These are phyloP conservation scores for Stagonosporopsis cucurbitacearum DNA, from an alignment of 2,329 filamentous ascomycete genomes.

Conservation along the genomic window DNA sequence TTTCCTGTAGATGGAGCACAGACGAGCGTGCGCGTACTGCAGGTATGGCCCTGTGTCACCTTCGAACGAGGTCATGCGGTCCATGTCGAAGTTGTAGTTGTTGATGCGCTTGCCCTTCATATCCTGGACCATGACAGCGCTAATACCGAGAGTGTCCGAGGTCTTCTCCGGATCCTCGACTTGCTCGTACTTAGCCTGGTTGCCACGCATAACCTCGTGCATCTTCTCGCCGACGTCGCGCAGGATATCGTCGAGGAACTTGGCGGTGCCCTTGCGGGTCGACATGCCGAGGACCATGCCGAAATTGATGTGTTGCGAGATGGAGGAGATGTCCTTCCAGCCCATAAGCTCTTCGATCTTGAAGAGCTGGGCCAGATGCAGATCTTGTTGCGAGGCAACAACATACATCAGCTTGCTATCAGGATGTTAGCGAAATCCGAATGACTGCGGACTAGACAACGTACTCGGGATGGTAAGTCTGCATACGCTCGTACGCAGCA, in stretches of 20 bases:
- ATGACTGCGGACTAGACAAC: not conserved
- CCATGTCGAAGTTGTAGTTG: conserved; percentile 77
- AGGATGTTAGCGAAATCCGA: not conserved
- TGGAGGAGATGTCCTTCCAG: conserved; percentile 63
- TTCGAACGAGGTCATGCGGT: conserved; percentile 82
- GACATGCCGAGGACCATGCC: conserved; percentile 71
- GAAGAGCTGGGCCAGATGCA: conserved; percentile 69
- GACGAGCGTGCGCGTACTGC: conserved; percentile 70
- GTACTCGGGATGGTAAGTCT: conserved; percentile 66
- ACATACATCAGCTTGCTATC: conserved; percentile 69
- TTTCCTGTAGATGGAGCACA: conserved; percentile 57
- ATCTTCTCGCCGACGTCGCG: conserved; percentile 82
- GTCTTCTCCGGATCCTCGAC: conserved; percentile 81
- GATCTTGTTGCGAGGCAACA: conserved; percentile 68
- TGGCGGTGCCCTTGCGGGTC: conserved; percentile 67
- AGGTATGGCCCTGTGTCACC: conserved; percentile 86
- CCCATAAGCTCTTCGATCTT: conserved; percentile 69
- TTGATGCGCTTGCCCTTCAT: conserved; percentile 90
- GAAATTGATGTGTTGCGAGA: conserved; percentile 70
- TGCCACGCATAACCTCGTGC: conserved; percentile 96
- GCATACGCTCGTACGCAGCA: conserved; percentile 67
- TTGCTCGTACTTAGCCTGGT: conserved; percentile 87
- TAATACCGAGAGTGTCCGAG: conserved; percentile 90
- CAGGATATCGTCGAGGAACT: conserved; percentile 58
- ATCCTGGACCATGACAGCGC: conserved; percentile 96